A percentile compares a stretch with the other conserved stretches of the same genome.
phyloP scores from a whole-genome alignment of 2,329 filamentous ascomycete species.

The Westerdykella sp. region DNA sequence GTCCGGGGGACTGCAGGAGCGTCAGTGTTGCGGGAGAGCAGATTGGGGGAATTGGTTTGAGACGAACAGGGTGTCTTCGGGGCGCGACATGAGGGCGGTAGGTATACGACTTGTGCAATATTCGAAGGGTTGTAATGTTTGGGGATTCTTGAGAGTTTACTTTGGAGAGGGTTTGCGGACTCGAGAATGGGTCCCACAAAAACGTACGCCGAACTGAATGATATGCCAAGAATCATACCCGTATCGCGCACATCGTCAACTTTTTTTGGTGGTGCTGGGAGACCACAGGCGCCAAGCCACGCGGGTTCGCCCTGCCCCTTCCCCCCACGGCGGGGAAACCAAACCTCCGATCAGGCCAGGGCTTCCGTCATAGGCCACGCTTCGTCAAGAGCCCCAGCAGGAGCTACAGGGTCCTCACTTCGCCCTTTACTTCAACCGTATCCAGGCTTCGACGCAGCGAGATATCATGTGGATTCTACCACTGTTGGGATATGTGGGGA shows the following conservation, averaged over 20 bases:
- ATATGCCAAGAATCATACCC: not conserved
- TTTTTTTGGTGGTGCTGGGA: constrained; percentile 3
- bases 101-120: not conserved
- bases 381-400: not conserved
- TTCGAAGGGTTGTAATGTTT: no score
- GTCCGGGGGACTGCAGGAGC: constrained; percentile 67
- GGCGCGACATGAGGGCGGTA: constrained; percentile 74
- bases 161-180: not conserved
- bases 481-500: constrained; percentile 80
- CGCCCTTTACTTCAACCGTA: constrained; percentile 1
- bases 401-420: constrained; percentile 2
- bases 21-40: constrained; percentile 11
- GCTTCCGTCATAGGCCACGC: constrained; percentile 1
- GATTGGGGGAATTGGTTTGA: constrained; percentile 3
- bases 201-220: constrained; percentile 2
- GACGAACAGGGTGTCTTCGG: constrained; percentile 83
- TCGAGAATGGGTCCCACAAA: not conserved
- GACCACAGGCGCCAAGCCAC: constrained; percentile 1
- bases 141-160: not conserved
- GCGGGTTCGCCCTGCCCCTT: not conserved
- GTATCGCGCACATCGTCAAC: not conserved
- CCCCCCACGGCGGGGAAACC: constrained; percentile 5
- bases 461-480: constrained; percentile 94
- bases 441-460: constrained; percentile 2
- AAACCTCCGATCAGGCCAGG: not conserved